A percentile compares a stretch with the other conserved stretches of the same genome.
Evolutionary conservation across 225 moss, liverwort and hornwort species (phyloP).

Genomic region (Takakia lepidozioides): DNA sequence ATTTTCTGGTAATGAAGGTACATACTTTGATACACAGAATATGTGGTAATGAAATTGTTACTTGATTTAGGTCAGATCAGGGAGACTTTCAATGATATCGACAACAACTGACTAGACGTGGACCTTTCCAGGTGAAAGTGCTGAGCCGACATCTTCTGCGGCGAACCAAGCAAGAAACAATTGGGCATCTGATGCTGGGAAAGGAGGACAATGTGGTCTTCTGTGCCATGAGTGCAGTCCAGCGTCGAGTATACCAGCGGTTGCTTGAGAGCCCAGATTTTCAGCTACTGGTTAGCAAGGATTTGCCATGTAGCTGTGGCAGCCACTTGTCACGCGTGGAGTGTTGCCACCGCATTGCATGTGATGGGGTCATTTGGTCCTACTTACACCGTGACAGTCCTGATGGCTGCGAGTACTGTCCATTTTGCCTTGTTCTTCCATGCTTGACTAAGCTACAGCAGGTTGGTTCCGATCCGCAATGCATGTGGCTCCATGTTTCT

Average conservation of each 20-base stretch:
- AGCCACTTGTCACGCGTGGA: constrained; percentile 70
- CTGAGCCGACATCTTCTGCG: constrained; percentile 61
- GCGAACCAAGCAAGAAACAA: constrained; percentile 82
- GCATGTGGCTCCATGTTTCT: not conserved
- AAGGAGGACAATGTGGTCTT: constrained; percentile 93
- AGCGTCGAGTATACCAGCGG: constrained; percentile 67
- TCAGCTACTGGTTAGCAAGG: constrained; percentile 64
- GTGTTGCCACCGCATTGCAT: constrained; percentile 79
- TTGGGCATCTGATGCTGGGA: constrained; percentile 90
- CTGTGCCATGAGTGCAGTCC: constrained; percentile 78
- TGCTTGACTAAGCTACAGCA: constrained; percentile 91
- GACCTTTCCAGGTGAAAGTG: constrained; percentile 36
- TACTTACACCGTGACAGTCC: constrained; percentile 62
- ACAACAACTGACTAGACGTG: too few species aligned
- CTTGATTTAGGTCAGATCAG: too few species aligned
- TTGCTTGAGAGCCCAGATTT: constrained; percentile 80
- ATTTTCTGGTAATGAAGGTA: too few species aligned
- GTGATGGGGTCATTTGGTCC: constrained; percentile 72
- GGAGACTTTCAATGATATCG: too few species aligned
- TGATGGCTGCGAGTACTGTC: constrained; percentile 72
- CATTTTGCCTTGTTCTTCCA: constrained; percentile 76
- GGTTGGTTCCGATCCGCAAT: constrained; percentile 29
- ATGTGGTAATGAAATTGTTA: too few species aligned
- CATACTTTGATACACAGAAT: too few species aligned
- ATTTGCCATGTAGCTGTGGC: constrained; percentile 67